Conservation (phyloP, 257 asterid species). For the Pogostemon cablin region DNA sequence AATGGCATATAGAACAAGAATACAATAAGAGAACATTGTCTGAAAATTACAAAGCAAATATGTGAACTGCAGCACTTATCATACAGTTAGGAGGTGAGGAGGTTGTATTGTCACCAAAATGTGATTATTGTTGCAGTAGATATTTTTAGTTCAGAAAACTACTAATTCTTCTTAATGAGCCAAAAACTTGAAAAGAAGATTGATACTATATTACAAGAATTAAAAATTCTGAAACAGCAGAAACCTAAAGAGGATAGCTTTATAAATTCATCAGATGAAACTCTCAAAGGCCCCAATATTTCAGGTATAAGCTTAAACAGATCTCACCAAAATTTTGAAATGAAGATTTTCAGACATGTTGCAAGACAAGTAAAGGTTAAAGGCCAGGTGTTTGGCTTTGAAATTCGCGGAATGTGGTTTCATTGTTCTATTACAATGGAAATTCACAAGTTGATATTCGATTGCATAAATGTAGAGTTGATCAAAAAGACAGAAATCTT, state of each 20-base stretch:
- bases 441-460: neutral
- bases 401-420: neutral
- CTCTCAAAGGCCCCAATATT: neutral
- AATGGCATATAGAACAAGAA: slow-evolving; percentile 1
- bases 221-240: neutral
- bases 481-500: slow-evolving; percentile 17
- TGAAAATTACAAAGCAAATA: neutral
- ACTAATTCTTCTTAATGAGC: neutral
- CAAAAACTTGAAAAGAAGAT: neutral
- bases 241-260: neutral
- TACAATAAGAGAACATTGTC: neutral
- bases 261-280: neutral
- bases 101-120: neutral
- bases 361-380: neutral
- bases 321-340: slow-evolving; percentile 1
- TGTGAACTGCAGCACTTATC: neutral
- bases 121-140: neutral
- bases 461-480: neutral
- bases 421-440: neutral
- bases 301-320: slow-evolving; percentile 23
- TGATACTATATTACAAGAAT: neutral
- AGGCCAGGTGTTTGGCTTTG: neutral
- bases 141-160: neutral
- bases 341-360: slow-evolving; percentile 5
- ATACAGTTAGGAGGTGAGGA: neutral